Evolutionary conservation across 805 yeast species (phyloP), one percentile per base, ranked within the genome.

Genomic region (Maudiozyma pseudohumilis): DNA sequence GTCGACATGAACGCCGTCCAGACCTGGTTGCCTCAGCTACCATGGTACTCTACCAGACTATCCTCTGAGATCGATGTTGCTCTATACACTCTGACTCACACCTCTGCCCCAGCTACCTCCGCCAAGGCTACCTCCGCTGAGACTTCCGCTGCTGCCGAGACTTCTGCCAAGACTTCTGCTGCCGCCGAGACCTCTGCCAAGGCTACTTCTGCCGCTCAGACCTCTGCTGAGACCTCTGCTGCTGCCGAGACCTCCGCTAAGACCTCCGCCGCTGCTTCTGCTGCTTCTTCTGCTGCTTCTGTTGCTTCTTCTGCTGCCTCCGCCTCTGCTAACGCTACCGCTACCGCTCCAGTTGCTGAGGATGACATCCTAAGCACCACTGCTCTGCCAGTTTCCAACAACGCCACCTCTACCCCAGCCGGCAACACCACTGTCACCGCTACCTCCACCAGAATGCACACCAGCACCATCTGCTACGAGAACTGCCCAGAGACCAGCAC

Each of bases 21-120:
- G 9, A 20, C 56, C 8, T 46, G 55, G 42, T 46, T 59, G 22
- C 53, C 61, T 15, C 59, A 52, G 20, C 40, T 59, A 20, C 61
- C 63, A 46, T 60, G 63, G 63, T 60, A 52, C 39, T 40, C 50
- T 7, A 32, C 45, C 24, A 49, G 55, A 38, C 29, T 55, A 16
- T 42, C 41, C 10, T 34, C 52, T 13, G 44, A 34, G 13, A 35
- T 47, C 13, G 32, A 19, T 12, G 35, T 23, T 11, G 35, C 40
- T 30, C 4, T 29, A 5, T 26, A 16, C 20, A 36, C 31, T 18
- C 15, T 20, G 16, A 25, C 39, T 13, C 26, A 32, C 26, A 18
- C 39, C 1, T 10, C 38, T 28, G 5, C 32, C 16, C 16, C 35
- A 17, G 20, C 31, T 17, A 8, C 38, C 18, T 19, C 25, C 4